Percentiles rank a stretch among this genome's conserved stretches.
These are phyloP conservation scores for Microcyclospora pomicola DNA, from an alignment of 2,329 filamentous ascomycete species.

Conservation along the genomic window DNA sequence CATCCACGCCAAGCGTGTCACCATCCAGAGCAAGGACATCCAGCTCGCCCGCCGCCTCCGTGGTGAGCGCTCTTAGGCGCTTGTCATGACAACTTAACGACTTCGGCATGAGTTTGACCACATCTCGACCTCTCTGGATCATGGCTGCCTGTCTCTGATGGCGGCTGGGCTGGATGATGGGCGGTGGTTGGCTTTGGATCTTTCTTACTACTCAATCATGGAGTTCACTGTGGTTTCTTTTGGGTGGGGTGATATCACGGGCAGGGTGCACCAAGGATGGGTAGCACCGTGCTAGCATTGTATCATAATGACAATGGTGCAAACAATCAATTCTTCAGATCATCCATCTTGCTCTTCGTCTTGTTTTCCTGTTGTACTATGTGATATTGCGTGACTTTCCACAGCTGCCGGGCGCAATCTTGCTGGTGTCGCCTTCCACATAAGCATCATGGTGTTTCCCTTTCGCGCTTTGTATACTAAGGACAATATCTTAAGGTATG, in stretches of 20 bases:
- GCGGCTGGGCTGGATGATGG: constrained; percentile 17
- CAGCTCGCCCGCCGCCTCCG: constrained; percentile 59
- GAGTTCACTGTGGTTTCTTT: constrained; percentile 15
- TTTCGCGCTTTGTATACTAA: no score
- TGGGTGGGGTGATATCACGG: constrained; percentile 20
- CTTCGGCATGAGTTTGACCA: constrained; percentile 8
- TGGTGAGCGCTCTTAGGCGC: constrained; percentile 38
- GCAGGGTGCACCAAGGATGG: constrained; percentile 13
- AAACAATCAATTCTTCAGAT: constrained; percentile 14
- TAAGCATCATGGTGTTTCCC: no score
- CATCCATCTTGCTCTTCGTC: constrained; percentile 4
- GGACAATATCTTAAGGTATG: no score
- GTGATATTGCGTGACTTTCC: no score
- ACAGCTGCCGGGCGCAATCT: constrained; percentile 11
- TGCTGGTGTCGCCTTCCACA: no score
- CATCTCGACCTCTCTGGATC: constrained; percentile 18
- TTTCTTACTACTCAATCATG: constrained; percentile 11
- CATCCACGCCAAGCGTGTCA: constrained; percentile 91
- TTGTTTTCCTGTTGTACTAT: no score
- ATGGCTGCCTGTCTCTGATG: constrained; percentile 1
- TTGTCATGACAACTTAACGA: constrained; percentile 1
- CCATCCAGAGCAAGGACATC: constrained; percentile 86
- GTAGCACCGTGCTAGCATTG: constrained; percentile 15
- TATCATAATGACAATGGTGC: constrained; percentile 29
- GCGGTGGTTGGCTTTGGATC: constrained; percentile 15